A percentile compares a stretch with the other conserved stretches of the same genome.
Evolutionary conservation across 768 basidiomycete species (phyloP).

Genomic region (Heimioporus sp.): DNA sequence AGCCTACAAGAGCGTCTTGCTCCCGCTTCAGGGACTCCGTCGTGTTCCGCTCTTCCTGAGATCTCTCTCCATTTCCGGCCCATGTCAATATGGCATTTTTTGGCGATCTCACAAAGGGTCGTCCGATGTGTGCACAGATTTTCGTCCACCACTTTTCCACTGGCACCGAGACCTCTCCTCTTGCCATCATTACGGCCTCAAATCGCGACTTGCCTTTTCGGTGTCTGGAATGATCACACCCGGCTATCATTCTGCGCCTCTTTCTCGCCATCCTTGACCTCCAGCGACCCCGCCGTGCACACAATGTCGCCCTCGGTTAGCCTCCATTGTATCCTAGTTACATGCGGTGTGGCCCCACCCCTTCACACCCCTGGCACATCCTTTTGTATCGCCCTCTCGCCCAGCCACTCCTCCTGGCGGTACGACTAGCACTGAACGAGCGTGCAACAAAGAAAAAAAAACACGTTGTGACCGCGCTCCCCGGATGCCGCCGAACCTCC

Average conservation of each 20-base stretch:
- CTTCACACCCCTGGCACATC: neutral
- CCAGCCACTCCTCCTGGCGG: too few relatives aligned
- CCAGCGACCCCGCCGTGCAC: too few relatives aligned
- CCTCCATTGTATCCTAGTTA: neutral
- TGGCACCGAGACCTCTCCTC: neutral
- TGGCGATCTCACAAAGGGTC: conserved; percentile 19
- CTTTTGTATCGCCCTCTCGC: too few relatives aligned
- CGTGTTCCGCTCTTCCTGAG: conserved; percentile 17
- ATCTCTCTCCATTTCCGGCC: conserved; percentile 26
- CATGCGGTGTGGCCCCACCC: neutral
- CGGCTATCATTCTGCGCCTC: neutral
- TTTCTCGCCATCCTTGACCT: too few relatives aligned
- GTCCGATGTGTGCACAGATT: neutral
- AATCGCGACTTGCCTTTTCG: too few relatives aligned
- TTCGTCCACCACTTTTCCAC: too few relatives aligned
- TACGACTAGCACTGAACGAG: too few relatives aligned
- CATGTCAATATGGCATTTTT: conserved; percentile 18
- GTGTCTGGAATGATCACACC: neutral
- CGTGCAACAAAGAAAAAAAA: neutral
- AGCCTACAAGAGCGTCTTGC: conserved; percentile 8
- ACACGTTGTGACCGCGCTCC: conserved; percentile 6
- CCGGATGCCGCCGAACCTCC: conserved; percentile 10
- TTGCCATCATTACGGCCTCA: neutral
- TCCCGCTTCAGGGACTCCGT: conserved; percentile 24
- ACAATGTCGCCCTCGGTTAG: neutral